Conservation (phyloP, 148 eudicot genomes). For the Heliosperma pusillum region DNA sequence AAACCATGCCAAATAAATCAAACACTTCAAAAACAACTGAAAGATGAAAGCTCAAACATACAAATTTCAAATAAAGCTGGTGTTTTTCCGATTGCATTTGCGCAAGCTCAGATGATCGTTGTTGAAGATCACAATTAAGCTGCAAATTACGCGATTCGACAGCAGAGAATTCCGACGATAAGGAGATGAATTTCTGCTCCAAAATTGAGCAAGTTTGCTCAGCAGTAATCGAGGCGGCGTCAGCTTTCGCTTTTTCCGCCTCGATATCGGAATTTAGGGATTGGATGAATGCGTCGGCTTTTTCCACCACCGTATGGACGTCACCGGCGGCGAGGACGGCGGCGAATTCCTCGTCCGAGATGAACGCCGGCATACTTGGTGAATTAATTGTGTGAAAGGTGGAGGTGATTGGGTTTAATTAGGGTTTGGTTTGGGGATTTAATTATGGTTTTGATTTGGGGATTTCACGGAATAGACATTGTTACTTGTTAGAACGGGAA, state of each 20-base stretch:
- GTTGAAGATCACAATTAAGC: slow-evolving; percentile 38
- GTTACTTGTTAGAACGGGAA: background rate
- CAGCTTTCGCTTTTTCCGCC: slow-evolving; percentile 73
- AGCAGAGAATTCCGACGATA: slow-evolving; percentile 50
- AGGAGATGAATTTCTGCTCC: slow-evolving; percentile 76
- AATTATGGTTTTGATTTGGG: slow-evolving; percentile 20
- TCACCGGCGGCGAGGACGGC: slow-evolving; percentile 40
- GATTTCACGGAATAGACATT: background rate
- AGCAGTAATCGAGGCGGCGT: slow-evolving; percentile 78
- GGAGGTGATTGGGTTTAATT: background rate
- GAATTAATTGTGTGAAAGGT: background rate
- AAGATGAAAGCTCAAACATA: slow-evolving; percentile 22
- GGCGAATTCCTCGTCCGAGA: slow-evolving; percentile 70
- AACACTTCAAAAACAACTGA: background rate
- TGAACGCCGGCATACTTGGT: slow-evolving; percentile 61
- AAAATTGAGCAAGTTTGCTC: slow-evolving; percentile 87
- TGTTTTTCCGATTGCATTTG: slow-evolving; percentile 64
- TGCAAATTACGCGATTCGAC: slow-evolving; percentile 50
- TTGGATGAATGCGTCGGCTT: slow-evolving; percentile 69
- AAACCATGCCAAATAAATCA: background rate
- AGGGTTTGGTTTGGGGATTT: background rate
- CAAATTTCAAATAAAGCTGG: slow-evolving; percentile 56
- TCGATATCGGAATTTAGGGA: slow-evolving; percentile 53
- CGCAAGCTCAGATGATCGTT: slow-evolving; percentile 51
- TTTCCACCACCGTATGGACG: slow-evolving; percentile 54